phyloP scores from a whole-genome alignment of 2,329 filamentous ascomycete genomes.

The Sporothrix brunneoviolacea region DNA sequence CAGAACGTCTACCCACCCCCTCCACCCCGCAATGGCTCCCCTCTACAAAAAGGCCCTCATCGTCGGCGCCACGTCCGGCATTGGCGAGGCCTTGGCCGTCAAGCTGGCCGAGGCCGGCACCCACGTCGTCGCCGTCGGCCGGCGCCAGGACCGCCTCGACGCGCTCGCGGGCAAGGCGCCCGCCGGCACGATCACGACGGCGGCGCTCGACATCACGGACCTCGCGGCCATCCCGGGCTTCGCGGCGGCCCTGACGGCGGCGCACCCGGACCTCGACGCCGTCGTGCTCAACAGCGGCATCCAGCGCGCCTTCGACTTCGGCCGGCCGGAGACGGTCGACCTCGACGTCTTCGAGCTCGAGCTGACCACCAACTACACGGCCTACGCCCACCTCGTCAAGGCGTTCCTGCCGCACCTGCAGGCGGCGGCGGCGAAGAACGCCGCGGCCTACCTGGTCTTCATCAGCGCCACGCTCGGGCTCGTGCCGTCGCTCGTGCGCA shows the following conservation, averaged over 20 bases:
- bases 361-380: conserved; percentile 39
- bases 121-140: conserved; percentile 40
- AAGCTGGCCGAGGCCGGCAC: conserved; percentile 30
- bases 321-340: conserved; percentile 34
- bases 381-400: conserved; percentile 36
- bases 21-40: conserved; percentile 11
- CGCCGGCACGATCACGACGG: conserved; percentile 16
- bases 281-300: conserved; percentile 45
- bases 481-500: conserved; percentile 35
- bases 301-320: conserved; percentile 38
- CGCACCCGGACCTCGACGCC: conserved; percentile 42
- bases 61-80: conserved; percentile 45
- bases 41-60: conserved; percentile 43
- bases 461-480: conserved; percentile 26
- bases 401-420: conserved; percentile 40
- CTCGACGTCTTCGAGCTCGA: conserved; percentile 33
- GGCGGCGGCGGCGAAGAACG: neutral
- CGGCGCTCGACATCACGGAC: conserved; percentile 37
- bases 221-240: conserved; percentile 30
- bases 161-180: conserved; percentile 24
- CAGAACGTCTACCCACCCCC: neutral
- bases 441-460: conserved; percentile 22
- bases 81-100: conserved; percentile 38
- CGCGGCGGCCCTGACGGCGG: conserved; percentile 25
- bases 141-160: conserved; percentile 40